Evolutionary conservation across 192 early-diverging fungal genomes (phyloP), one percentile per base, ranked within the genome.

Genomic region (Martensiomyces pterosporus): DNA sequence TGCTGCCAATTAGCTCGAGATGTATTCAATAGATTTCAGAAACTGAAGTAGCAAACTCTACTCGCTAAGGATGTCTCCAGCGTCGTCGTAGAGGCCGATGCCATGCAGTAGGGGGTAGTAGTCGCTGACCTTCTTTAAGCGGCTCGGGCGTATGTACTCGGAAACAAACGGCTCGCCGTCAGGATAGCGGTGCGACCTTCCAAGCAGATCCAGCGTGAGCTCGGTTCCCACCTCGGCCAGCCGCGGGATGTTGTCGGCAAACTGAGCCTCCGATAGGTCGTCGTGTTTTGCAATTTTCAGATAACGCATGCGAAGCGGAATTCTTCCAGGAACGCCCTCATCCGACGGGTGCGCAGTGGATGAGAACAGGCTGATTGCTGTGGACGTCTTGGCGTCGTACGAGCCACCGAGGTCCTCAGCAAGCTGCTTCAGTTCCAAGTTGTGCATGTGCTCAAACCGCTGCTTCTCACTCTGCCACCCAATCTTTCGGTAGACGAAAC

Each of bases 241-340:
- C 15, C 58, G 59, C 22, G 67, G 67, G n/a, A 69, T 69, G 16
- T 62, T 42, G 1, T 69, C 67, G n/a, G 67, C 49, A 58, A 69
- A 69, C 6, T 54, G 59, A n/a, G 56, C 39, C 14, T 67, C 64
- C 9, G 38, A 24, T 10, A 39, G 5, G 12, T 69, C 67, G 55
- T 57, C 60, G 51, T 69, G 43, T 9, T 33, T 24, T 10, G 67
- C 52, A 44, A 49, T 19, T 0, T 59, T 53, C 23, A 62, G 38
- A 21, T 69, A 32, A 22, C 60, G 44, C 33, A 52, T 55, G 1
- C 50, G 45, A 29, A 44, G 13, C 7, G 67, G 54, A 19, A 51
- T 47, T 14, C 50, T 45, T 22, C 54, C 49, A 9, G 47, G 19
- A 13, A 57, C 36, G 17, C 54, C 47, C 24, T 56, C 39, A 17